Evolutionary conservation across 164 flowering plant species (phyloP).

Genomic region (Litsea cubeba): DNA sequence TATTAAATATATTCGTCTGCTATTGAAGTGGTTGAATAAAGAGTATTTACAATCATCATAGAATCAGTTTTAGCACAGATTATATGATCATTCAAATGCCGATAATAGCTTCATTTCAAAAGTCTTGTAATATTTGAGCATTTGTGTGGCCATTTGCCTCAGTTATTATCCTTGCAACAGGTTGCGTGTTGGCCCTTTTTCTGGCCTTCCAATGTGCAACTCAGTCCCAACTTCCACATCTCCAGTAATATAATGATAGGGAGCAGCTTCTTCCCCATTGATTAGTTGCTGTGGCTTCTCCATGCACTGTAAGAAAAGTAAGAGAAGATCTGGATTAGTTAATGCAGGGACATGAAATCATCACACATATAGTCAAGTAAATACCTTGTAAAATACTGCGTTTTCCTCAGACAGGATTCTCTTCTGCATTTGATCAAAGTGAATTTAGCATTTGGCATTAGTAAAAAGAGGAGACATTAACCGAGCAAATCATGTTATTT

Average conservation of each 20-base stretch:
- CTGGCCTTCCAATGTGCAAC: constrained; percentile 23
- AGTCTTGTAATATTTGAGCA: not conserved
- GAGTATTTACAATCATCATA: not conserved
- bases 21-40: not conserved
- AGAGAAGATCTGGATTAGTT: not conserved
- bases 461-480: not conserved
- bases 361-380: not conserved
- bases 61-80: not conserved
- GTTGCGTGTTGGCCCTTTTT: constrained; percentile 5
- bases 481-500: too few relatives aligned
- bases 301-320: constrained; percentile 1
- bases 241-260: not conserved
- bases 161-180: not conserved
- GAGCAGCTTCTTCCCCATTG: not conserved
- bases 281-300: constrained; percentile 2
- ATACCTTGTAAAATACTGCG: constrained; percentile 47
- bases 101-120: not conserved
- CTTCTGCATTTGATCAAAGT: constrained; percentile 40
- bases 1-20: too few relatives aligned
- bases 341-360: not conserved
- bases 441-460: not conserved
- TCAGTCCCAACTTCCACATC: constrained; percentile 18
- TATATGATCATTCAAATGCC: not conserved
- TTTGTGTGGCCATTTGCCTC: not conserved
- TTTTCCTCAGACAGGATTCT: constrained; percentile 56